A percentile compares a stretch with the other conserved stretches of the same genome.
phyloP scores from a whole-genome alignment of 1,284 basidiomycete species.

The Gymnopus androsaceus region DNA sequence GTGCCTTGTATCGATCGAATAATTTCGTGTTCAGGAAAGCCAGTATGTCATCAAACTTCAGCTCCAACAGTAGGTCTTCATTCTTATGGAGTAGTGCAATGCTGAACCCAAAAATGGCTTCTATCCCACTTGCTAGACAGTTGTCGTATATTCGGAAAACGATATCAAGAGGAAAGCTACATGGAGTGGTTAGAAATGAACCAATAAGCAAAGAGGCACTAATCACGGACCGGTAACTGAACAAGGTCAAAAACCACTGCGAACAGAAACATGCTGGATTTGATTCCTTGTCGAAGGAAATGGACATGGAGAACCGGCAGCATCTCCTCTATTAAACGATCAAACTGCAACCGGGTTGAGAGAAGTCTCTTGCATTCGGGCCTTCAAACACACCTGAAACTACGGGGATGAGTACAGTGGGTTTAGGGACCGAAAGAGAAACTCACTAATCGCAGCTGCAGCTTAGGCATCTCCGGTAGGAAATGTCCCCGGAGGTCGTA shows the following conservation, averaged over 20 bases:
- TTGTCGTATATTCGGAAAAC: conserved; percentile 96
- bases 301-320: conserved; percentile 91
- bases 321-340: conserved; percentile 90
- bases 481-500: conserved; percentile 97
- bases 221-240: conserved; percentile 6
- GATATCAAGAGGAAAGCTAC: conserved; percentile 90
- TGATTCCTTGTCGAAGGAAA: conserved; percentile 90
- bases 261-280: conserved; percentile 96
- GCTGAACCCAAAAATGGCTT: conserved; percentile 95
- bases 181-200: not conserved
- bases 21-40: conserved; percentile 78
- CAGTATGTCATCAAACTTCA: conserved; percentile 90
- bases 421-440: not conserved
- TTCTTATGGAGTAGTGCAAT: conserved; percentile 87
- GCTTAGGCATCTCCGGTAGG: conserved; percentile 95
- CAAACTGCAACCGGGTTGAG: conserved; percentile 58
- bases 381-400: conserved; percentile 42
- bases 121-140: conserved; percentile 94
- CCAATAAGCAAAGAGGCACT: not conserved
- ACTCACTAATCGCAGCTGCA: conserved; percentile 86
- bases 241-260: conserved; percentile 91
- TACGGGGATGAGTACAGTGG: conserved; percentile 20
- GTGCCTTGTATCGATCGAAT: conserved; percentile 80
- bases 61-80: conserved; percentile 73
- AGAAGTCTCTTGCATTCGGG: not conserved